These are phyloP conservation scores for Euphorbia celastroides DNA, from an alignment of 441 rosid genomes.

Conservation along the genomic window DNA sequence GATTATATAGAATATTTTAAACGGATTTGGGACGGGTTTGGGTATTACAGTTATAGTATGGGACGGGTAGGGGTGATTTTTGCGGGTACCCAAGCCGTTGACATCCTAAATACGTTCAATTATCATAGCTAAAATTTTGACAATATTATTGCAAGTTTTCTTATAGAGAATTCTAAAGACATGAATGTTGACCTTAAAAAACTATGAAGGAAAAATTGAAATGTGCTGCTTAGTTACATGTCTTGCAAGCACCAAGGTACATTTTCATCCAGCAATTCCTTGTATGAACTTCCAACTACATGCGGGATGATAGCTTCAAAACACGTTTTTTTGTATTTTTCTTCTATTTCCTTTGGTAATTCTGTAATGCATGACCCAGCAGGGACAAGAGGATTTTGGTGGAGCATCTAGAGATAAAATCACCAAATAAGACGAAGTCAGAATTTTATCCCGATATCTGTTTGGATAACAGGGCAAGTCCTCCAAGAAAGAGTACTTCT, in stretches of 20 bases:
- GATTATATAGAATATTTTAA: too few relatives aligned
- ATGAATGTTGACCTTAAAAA: background rate
- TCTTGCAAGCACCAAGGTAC: too few relatives aligned
- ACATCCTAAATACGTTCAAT: too few relatives aligned
- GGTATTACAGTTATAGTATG: too few relatives aligned
- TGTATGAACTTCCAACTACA: too few relatives aligned
- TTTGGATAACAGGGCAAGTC: slow-evolving; percentile 33
- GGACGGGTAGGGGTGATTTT: too few relatives aligned
- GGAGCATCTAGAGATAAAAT: slow-evolving; percentile 34
- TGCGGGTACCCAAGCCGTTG: too few relatives aligned
- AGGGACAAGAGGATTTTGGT: slow-evolving; percentile 28
- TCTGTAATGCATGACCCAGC: slow-evolving; percentile 23
- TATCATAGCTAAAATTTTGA: too few relatives aligned
- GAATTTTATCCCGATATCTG: slow-evolving; percentile 25
- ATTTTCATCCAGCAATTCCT: too few relatives aligned
- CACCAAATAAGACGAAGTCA: slow-evolving; percentile 23
- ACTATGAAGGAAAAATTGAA: background rate
- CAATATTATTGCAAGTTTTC: background rate
- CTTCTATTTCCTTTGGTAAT: slow-evolving; percentile 18
- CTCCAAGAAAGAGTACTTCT: slow-evolving; percentile 55
- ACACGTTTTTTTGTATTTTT: too few relatives aligned
- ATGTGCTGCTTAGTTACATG: background rate
- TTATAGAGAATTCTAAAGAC: background rate
- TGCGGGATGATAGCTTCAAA: too few relatives aligned
- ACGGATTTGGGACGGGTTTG: too few relatives aligned